Evolutionary conservation across 208 protist species (phyloP), one percentile per base, ranked within the genome.

Genomic region (Trypanosoma theileri): DNA sequence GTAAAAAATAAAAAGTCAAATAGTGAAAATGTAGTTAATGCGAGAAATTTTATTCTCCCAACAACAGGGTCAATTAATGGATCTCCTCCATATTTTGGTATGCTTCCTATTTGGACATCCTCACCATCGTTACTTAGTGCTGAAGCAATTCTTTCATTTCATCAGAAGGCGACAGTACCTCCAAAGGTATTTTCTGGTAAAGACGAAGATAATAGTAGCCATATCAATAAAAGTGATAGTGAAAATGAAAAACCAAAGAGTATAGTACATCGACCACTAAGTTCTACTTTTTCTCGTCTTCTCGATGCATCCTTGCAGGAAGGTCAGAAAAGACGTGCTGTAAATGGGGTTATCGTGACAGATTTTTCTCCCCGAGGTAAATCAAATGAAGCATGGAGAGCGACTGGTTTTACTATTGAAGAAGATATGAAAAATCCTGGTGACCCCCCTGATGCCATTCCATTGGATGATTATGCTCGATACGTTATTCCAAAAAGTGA

Each of bases 111-210:
- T 3, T 76, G 71, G 71, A 1, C 71, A 11, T 22, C 50, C 0
- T 13, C 41, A 40, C 71, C 71, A 21, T 71, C 71, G 21, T 28
- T 70, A 17, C 55, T 76, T 17, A 40, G 66, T 61, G 64, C 63
- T n/a, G 58, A 76, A 14, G 48, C 22, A 16, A 69, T 70, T 70
- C 63, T 76, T 61, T 61, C 58, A 16, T 76, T 76, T 40, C 57
- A 76, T 48, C 22, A 51, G 11, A 31, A 44, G 4, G 22, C 13
- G 24, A 45, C 22, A 59, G 52, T 24, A 22, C 16, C 40, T 21
- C 10, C 45, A 46, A 22, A 16, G 14, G 6, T 19, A 0, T 54
- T 66, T 57, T 22, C 41, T 41, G 31, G n/a, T 16, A 41, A 60
- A 52, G 52, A 4, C n/a, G 10, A 28, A 31, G 10, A 31, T 52